phyloP scores from a whole-genome alignment of 1,284 basidiomycete genomes.

The Puccinia coronata region DNA sequence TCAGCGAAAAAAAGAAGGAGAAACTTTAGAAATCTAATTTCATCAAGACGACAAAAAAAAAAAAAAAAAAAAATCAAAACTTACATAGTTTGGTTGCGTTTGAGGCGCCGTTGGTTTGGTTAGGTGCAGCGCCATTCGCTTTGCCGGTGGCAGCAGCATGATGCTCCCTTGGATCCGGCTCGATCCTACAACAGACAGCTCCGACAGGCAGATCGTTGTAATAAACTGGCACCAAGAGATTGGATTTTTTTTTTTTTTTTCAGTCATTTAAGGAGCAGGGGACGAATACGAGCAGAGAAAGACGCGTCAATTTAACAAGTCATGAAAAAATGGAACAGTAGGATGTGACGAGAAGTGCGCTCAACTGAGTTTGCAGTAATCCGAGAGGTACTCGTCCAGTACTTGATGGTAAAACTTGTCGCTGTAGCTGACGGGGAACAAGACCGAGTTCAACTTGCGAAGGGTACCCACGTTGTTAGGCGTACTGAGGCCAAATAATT shows the following conservation, averaged over 20 bases:
- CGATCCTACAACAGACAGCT: constrained; percentile 37
- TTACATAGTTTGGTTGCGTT: constrained; percentile 39
- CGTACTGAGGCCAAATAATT: not conserved
- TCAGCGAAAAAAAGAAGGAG: not conserved
- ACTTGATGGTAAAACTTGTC: constrained; percentile 43
- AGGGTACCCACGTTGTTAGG: constrained; percentile 42
- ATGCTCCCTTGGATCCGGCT: constrained; percentile 14
- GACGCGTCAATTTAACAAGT: no score
- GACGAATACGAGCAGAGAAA: no score
- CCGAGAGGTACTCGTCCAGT: constrained; percentile 23
- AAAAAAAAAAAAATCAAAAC: constrained; percentile 27
- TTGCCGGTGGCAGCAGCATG: not conserved
- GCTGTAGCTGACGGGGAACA: constrained; percentile 46
- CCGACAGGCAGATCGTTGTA: constrained; percentile 48
- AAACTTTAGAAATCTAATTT: constrained; percentile 52
- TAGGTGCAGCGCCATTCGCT: not conserved
- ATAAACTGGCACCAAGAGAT: constrained; percentile 21
- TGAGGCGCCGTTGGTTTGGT: not conserved
- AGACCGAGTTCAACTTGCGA: constrained; percentile 38
- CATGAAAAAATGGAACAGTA: not conserved
- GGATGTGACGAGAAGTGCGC: not conserved
- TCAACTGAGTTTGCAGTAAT: constrained; percentile 47
- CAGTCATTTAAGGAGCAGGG: no score
- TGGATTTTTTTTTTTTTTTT: no score
- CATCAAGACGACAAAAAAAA: constrained; percentile 18